Percentiles rank a stretch among this genome's conserved stretches.
These are phyloP conservation scores for Allium sativum DNA, from an alignment of 106 monocot genomes.

Conservation along the genomic window DNA sequence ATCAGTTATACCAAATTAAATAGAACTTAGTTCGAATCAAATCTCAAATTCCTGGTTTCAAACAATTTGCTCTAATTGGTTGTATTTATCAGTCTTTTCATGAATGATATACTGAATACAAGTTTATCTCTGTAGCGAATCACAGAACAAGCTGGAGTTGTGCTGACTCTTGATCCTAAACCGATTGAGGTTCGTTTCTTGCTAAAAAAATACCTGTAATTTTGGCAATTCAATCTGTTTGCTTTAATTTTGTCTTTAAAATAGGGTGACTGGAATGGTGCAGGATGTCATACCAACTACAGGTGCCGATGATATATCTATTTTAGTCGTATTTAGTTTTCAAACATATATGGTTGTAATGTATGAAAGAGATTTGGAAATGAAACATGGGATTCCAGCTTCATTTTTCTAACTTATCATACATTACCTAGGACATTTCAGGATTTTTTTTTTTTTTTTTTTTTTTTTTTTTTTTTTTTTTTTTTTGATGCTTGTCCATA, in stretches of 20 bases:
- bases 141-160: conserved; percentile 71
- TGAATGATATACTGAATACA: not conserved
- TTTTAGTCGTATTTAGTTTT: not conserved
- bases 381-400: no score
- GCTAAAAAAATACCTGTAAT: not conserved
- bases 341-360: no score
- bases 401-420: no score
- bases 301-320: conserved; percentile 25
- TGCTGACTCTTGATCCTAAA: conserved; percentile 77
- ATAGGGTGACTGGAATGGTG: conserved; percentile 81
- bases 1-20: not conserved
- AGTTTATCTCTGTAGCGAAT: conserved; percentile 42
- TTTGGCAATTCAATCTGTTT: not conserved
- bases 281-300: conserved; percentile 69
- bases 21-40: not conserved
- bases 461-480: not conserved
- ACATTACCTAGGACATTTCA: no score
- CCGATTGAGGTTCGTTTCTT: conserved; percentile 46
- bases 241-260: not conserved
- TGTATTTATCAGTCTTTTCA: no score
- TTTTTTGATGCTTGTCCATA: not conserved
- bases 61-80: no score
- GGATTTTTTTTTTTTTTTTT: not conserved
- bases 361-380: no score
- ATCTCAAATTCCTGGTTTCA: not conserved